Evolutionary conservation across 2,329 filamentous ascomycete genomes (phyloP), one percentile per base, ranked within the genome.

Genomic region (Fusarium praegraminearum): DNA sequence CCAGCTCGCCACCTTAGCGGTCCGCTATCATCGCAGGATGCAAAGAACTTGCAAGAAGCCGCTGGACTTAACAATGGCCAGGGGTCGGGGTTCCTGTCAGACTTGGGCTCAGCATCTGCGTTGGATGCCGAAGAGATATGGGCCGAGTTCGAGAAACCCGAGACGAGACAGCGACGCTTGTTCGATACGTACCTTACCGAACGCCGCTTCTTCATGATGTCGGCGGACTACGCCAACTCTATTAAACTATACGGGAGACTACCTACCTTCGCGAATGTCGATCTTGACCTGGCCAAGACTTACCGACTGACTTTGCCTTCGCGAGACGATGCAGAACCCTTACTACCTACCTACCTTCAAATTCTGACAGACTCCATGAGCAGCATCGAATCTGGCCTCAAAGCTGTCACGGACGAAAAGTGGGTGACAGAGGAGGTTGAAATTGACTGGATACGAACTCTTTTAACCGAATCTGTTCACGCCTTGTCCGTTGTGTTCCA

Each of bases 1-100:
- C 84, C 93, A n/a, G 85, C 88, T n/a, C 85, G 85, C 46, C 90
- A 94, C 73, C 86, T 98, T 2, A 84, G 89, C 43, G 87, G 87
- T 16, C 88, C 89, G 2, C 88, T 95, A 59, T 93, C 93, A 1
- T 89, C 90, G 47, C 93, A 96, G 72, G 93, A 97, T 82, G 84
- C 89, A 18, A 86, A 90, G 58, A 94, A 93, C 74, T 81, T 97
- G 46, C 90, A 92, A 74, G 91, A 92, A 73, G 91, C 91, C 18
- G 87, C 91, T 15, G 91, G 91, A 22, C 84, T 89, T 30, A 87
- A 86, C 61, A 90, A 88, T 77, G 79, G 84, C 15, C 85, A 87
- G 67, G 83, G 86, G 76, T 82, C 89, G 70, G 82, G 85, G 75
- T 80, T 93, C 75, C 75, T 88, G 70, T 80, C 86, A 24, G 80